Base-by-base conservation (phyloP, 306 rosid genomes). In the Mucuna pruriens region DNA sequence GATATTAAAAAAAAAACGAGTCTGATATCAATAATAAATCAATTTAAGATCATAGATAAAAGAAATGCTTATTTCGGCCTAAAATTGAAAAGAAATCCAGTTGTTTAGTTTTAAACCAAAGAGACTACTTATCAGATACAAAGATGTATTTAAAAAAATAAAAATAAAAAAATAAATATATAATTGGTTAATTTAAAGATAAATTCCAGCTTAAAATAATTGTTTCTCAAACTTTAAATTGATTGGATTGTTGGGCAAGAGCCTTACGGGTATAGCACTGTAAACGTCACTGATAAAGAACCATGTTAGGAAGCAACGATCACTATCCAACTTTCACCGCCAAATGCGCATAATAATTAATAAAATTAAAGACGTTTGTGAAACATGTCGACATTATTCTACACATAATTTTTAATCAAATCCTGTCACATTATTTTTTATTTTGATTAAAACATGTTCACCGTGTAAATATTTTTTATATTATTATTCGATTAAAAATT, bases 171-270 rank as follows among this genome's bases (percentile, higher is more conserved):
- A 33, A 11, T 13, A 61, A 61, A 61, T 13, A 61, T 11, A 61
- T 64, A 1, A 64, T 31, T 62, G 16, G 4, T 31, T 61, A 6
- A 6, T 34, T 34, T 36, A 8, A 34, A 34, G 71, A 64, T n/a
- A 36, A 63, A 33, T 3, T 38, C 22, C 4, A 36, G 5, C 29
- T 8, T 52, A 17, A 36, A 17, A 65, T 15, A 17, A 9, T 9
- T 66, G 49, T 66, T 17, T 66, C 72, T 33, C 9, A 38, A 9
- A 20, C 1, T 39, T 66, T 17, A 38, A 38, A 19, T 66, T 39
- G 5, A 19, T 66, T 66, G 51, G 17, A 66, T 66, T 66, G 72
- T 66, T 65, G 71, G 71, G 46, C 4, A 17, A n/a, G 26, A 36
- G 71, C 26, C 26, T 48, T 34, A 17, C 48, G 20, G 11, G 72